These are phyloP conservation scores for Wallacemonas rigidus DNA, from an alignment of 208 protist species.

Conservation along the genomic window DNA sequence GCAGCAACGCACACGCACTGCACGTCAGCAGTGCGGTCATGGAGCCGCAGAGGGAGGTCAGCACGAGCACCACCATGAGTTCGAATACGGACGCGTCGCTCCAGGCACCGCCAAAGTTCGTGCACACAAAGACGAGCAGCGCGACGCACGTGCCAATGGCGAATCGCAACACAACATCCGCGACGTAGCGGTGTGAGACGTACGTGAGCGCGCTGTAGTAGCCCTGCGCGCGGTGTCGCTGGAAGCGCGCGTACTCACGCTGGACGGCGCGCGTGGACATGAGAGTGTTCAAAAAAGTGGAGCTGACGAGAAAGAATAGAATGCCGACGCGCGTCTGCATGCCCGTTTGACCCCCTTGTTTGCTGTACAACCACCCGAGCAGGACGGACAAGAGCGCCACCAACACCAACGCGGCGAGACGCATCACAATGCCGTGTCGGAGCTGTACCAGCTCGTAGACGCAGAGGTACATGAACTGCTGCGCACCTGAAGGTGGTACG, in stretches of 20 bases:
- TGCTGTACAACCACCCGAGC: constrained; percentile 54
- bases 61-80: constrained; percentile 50
- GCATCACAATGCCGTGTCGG: constrained; percentile 37
- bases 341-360: constrained; percentile 46
- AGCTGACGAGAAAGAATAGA: constrained; percentile 68
- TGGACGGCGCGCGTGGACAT: constrained; percentile 46
- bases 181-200: constrained; percentile 39
- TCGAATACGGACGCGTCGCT: constrained; percentile 45
- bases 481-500: constrained; percentile 27
- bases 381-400: constrained; percentile 32
- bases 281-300: constrained; percentile 57
- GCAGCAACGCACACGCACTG: constrained; percentile 24
- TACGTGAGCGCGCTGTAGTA: constrained; percentile 61
- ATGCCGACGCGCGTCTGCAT: constrained; percentile 74
- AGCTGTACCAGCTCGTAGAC: constrained; percentile 51
- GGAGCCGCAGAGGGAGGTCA: constrained; percentile 55
- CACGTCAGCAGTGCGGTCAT: constrained; percentile 53
- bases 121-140: constrained; percentile 40
- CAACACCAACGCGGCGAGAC: constrained; percentile 22
- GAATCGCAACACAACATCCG: constrained; percentile 39
- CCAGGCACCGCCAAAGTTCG: constrained; percentile 61
- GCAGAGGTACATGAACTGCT: constrained; percentile 52
- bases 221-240: constrained; percentile 47
- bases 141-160: constrained; percentile 39
- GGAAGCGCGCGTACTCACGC: constrained; percentile 53